These are phyloP conservation scores for Suillus subalutaceus DNA, from an alignment of 768 basidiomycete species.

Conservation along the genomic window DNA sequence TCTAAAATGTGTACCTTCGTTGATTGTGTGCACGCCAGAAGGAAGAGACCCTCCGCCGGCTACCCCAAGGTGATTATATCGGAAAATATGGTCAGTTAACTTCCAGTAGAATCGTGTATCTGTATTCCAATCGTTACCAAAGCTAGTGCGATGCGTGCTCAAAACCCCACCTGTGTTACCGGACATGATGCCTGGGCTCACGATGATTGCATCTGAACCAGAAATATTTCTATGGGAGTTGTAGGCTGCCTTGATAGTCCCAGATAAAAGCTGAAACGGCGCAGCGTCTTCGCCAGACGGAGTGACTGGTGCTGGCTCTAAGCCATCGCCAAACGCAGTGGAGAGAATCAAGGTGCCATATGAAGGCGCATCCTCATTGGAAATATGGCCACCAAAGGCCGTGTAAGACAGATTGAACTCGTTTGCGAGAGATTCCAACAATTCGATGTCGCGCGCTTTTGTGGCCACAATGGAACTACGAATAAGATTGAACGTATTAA, in stretches of 20 bases:
- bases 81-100: constrained; percentile 62
- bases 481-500: constrained; percentile 2
- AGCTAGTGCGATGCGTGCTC: neutral
- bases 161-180: constrained; percentile 49
- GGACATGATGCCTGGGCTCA: constrained; percentile 57
- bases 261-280: constrained; percentile 56
- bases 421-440: constrained; percentile 46
- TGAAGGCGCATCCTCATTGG: constrained; percentile 35
- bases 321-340: constrained; percentile 45
- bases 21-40: constrained; percentile 65
- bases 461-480: constrained; percentile 44
- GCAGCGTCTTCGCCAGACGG: constrained; percentile 35
- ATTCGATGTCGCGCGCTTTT: constrained; percentile 45
- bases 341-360: constrained; percentile 53
- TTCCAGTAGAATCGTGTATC: constrained; percentile 53
- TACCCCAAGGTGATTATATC: constrained; percentile 50
- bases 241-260: constrained; percentile 65
- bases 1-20: constrained; percentile 56
- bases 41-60: constrained; percentile 33
- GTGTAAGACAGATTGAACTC: constrained; percentile 60
- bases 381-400: constrained; percentile 53
- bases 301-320: constrained; percentile 75
- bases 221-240: constrained; percentile 45
- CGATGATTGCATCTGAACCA: constrained; percentile 41
- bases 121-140: constrained; percentile 15